phyloP scores from a whole-genome alignment of 345 rosid species.

The Theobroma cacao region DNA sequence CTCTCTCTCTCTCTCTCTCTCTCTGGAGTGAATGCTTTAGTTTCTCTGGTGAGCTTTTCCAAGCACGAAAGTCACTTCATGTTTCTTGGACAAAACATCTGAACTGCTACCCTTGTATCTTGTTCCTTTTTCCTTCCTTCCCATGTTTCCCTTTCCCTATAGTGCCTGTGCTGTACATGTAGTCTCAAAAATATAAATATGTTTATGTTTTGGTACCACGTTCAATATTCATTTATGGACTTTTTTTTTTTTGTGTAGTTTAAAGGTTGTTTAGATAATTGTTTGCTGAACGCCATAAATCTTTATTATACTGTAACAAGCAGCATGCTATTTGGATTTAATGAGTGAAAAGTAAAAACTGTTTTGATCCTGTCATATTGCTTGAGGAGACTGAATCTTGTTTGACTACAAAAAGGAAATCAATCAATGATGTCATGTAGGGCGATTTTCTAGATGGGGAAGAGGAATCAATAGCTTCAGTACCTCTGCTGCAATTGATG shows the following conservation, averaged over 20 bases:
- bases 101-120: neutral
- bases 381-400: neutral
- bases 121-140: neutral
- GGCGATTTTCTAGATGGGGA: neutral
- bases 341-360: neutral
- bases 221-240: too few relatives aligned
- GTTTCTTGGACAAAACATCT: neutral
- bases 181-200: neutral
- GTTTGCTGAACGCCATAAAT: too few relatives aligned
- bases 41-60: neutral
- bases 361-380: neutral
- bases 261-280: too few relatives aligned
- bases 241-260: too few relatives aligned
- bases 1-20: neutral
- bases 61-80: neutral
- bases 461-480: constrained; percentile 9
- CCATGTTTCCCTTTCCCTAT: neutral
- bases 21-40: neutral
- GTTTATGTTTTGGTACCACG: neutral
- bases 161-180: neutral
- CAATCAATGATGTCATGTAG: constrained; percentile 1
- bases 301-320: too few relatives aligned
- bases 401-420: neutral
- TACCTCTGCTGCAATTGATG: constrained; percentile 14
- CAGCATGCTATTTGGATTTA: neutral